Conservation (phyloP, 495 filamentous ascomycete genomes). For the Penicillium samsonianum region DNA sequence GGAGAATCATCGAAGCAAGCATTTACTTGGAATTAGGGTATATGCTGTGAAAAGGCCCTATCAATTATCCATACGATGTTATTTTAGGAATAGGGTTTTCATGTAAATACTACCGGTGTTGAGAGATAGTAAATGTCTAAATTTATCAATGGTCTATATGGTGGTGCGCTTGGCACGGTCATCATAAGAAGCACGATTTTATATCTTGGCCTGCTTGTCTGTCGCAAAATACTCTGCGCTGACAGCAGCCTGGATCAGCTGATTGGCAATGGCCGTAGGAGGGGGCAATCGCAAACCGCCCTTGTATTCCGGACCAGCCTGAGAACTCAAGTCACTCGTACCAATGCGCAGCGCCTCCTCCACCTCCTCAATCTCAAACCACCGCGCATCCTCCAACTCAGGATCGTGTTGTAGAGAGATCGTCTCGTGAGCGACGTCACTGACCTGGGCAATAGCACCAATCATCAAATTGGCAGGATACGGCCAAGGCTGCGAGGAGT, state of each 20-base stretch:
- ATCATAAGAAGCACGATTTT: constrained; percentile 5
- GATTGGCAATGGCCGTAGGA: constrained; percentile 77
- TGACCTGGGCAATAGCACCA: constrained; percentile 81
- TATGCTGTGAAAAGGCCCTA: too few relatives aligned
- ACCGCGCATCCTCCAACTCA: constrained; percentile 86
- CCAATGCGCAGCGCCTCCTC: constrained; percentile 61
- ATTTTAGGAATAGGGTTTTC: too few relatives aligned
- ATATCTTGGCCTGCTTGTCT: constrained; percentile 40
- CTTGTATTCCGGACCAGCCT: constrained; percentile 63
- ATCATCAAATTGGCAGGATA: constrained; percentile 94
- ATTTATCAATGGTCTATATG: background rate
- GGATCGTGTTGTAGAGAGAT: constrained; percentile 85
- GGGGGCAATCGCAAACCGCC: constrained; percentile 72
- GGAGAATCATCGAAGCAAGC: too few relatives aligned
- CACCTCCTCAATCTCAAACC: constrained; percentile 67
- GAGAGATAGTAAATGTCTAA: background rate
- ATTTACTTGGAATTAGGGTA: too few relatives aligned
- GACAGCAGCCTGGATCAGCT: constrained; percentile 59
- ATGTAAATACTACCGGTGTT: too few relatives aligned
- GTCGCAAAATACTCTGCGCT: constrained; percentile 47
- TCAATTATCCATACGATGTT: too few relatives aligned
- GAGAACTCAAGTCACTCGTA: constrained; percentile 66
- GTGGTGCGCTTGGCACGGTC: background rate
- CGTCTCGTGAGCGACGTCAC: constrained; percentile 72
- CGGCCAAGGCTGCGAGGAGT: constrained; percentile 90